phyloP scores from a whole-genome alignment of 1,139 yeast genomes.

The Wickerhamomyces sp. region DNA sequence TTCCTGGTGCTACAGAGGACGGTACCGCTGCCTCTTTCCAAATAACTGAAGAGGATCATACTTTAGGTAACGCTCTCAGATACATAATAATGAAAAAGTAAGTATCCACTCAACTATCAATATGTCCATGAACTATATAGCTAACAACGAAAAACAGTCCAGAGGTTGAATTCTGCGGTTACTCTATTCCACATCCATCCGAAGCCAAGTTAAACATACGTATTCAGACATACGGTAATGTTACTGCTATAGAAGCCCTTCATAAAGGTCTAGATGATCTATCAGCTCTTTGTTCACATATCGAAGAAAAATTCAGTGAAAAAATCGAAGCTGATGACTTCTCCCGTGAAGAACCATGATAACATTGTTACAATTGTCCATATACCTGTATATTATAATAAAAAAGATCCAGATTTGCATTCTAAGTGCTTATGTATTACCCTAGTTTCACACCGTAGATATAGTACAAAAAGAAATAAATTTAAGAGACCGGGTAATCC shows the following conservation, averaged over 20 bases:
- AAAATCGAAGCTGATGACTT: slow-evolving; percentile 51
- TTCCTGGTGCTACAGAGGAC: slow-evolving; percentile 92
- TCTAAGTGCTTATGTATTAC: no score
- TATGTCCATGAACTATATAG: neutral
- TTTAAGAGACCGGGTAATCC: neutral
- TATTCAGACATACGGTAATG: slow-evolving; percentile 86
- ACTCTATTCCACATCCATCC: slow-evolving; percentile 98
- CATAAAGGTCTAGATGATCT: slow-evolving; percentile 89
- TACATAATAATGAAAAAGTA: slow-evolving; percentile 90
- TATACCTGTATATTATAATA: neutral
- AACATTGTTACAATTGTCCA: neutral
- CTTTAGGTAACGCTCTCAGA: slow-evolving; percentile 89
- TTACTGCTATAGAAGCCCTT: slow-evolving; percentile 89
- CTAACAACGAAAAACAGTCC: slow-evolving; percentile 38
- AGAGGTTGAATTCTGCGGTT: slow-evolving; percentile 96
- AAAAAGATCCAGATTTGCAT: no score
- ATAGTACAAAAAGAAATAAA: no score
- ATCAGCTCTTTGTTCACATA: slow-evolving; percentile 74
- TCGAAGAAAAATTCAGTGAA: slow-evolving; percentile 73
- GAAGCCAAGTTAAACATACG: slow-evolving; percentile 86
- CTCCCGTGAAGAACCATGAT: slow-evolving; percentile 40
- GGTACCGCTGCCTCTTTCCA: slow-evolving; percentile 96
- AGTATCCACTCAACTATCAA: slow-evolving; percentile 14
- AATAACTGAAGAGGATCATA: slow-evolving; percentile 89
- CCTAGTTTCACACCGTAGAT: no score